Percentiles rank a stretch among this genome's conserved stretches.
Evolutionary conservation across 352 stramenopile species (phyloP).

Genomic region (Pythium apleroticum): DNA sequence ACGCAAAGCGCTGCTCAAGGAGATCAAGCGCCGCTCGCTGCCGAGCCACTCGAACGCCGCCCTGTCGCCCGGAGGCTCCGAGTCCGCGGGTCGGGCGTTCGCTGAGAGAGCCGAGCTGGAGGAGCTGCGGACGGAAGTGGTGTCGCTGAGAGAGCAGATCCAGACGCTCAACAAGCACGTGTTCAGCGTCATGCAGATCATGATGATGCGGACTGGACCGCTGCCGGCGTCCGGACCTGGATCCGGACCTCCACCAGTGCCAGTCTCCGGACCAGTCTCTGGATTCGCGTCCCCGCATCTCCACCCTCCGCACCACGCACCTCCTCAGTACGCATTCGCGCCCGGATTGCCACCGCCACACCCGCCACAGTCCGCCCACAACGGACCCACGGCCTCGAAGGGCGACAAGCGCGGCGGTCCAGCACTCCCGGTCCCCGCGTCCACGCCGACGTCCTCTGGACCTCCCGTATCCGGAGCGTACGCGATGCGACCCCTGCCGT

Average conservation of each 20-base stretch:
- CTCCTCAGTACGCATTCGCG: slow-evolving; percentile 1
- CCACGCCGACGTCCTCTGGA: neutral
- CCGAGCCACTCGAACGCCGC: slow-evolving; percentile 10
- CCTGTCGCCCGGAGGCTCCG: slow-evolving; percentile 11
- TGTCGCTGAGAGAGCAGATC: slow-evolving; percentile 57
- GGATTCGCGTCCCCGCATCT: slow-evolving; percentile 9
- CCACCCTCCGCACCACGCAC: slow-evolving; percentile 1
- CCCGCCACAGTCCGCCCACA: neutral
- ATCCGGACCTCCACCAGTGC: neutral
- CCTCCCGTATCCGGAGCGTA: slow-evolving; percentile 3
- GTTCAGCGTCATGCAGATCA: slow-evolving; percentile 49
- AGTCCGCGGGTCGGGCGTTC: slow-evolving; percentile 10
- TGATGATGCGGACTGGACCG: slow-evolving; percentile 32
- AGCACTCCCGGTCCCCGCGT: neutral
- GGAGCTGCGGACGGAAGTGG: slow-evolving; percentile 58
- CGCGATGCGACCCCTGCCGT: slow-evolving; percentile 23
- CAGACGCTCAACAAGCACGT: slow-evolving; percentile 73
- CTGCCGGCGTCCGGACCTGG: neutral
- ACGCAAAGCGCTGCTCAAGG: slow-evolving; percentile 58
- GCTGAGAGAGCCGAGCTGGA: slow-evolving; percentile 77
- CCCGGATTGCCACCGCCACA: slow-evolving; percentile 17
- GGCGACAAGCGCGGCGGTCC: neutral
- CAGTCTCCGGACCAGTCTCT: neutral
- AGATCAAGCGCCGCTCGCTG: slow-evolving; percentile 67
- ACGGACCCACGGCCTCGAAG: neutral